Evolutionary conservation across 768 basidiomycete genomes (phyloP), one percentile per base, ranked within the genome.

Genomic region (Pholiota microspora): DNA sequence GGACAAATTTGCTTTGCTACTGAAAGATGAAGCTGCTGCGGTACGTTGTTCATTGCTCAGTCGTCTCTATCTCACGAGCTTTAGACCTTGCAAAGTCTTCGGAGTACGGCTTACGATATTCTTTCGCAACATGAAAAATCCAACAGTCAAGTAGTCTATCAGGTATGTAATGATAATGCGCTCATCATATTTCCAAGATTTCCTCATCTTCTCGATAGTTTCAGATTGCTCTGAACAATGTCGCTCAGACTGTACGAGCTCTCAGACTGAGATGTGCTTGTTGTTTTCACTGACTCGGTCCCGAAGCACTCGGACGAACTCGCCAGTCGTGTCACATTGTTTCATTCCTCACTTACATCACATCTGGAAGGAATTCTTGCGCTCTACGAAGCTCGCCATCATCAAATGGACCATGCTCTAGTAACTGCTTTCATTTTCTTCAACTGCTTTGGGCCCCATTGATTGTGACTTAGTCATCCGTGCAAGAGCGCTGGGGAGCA

Each of bases 381-480:
- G 27, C 50, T 38, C 12, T 56, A 60, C 15, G 53, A 55, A 28
- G 51, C 51, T 7, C 51, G 31, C 12, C 48, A 51, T 25, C 10
- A 34, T 28, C 36, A 51, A n/a, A 25, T 63, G 5, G 54, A 59
- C 16, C 28, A 18, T 6, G n/a, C 53, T 34, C 32, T 56, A 3
- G 62, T 61, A 55, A 51, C 49, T 18, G 4, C 21, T 5, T n/a
- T 54, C 12, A 10, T 40, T 10, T 24, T 8, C n/a, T 31, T 28
- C 25, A 8, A 27, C 27, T 49, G 6, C 8, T 34, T 36, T 42
- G 45, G 45, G 21, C 31, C 29, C 45, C 35, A 28, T 46, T 59
- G 73, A 71, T 68, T 67, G 42, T 34, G 40, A 4, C 25, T 32
- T 15, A 62, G 58, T 16, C 35, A 36, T 36, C 56, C 40, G 27